Conservation (phyloP, 2,329 filamentous ascomycete species). For the Pyricularia pennisetigena region DNA sequence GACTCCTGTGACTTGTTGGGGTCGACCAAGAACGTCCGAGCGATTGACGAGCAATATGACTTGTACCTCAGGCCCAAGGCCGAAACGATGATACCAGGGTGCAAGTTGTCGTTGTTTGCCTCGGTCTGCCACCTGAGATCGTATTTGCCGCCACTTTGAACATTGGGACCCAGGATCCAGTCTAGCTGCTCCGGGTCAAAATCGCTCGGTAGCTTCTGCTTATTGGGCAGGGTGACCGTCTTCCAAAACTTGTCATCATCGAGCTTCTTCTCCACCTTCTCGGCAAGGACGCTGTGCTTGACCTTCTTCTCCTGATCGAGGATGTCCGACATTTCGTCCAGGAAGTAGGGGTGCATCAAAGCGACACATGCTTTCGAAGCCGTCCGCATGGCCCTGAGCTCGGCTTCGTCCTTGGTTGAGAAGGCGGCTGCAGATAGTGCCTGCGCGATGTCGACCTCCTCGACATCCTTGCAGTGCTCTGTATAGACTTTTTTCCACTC, state of each 20-base stretch:
- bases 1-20: constrained; percentile 93
- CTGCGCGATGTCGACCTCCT: constrained; percentile 76
- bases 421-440: constrained; percentile 79
- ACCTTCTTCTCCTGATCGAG: constrained; percentile 97
- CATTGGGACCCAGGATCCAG: constrained; percentile 82
- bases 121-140: constrained; percentile 75
- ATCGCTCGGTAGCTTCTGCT: constrained; percentile 70
- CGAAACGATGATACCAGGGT: constrained; percentile 88
- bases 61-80: constrained; percentile 90
- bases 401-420: constrained; percentile 88
- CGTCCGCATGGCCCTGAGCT: constrained; percentile 87
- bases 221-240: constrained; percentile 57
- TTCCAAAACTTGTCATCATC: constrained; percentile 94
- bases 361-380: constrained; percentile 90
- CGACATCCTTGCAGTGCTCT: constrained; percentile 72
- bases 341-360: constrained; percentile 90
- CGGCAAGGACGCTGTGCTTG: constrained; percentile 76
- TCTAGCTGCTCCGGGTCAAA: constrained; percentile 86
- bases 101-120: constrained; percentile 71
- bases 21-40: constrained; percentile 90
- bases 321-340: constrained; percentile 95
- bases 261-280: constrained; percentile 83
- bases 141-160: constrained; percentile 94
- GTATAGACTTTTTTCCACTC: constrained; percentile 86
- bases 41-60: constrained; percentile 88